phyloP scores from a whole-genome alignment of 2,329 filamentous ascomycete species.

The Ceratocystis diversiconidia region DNA sequence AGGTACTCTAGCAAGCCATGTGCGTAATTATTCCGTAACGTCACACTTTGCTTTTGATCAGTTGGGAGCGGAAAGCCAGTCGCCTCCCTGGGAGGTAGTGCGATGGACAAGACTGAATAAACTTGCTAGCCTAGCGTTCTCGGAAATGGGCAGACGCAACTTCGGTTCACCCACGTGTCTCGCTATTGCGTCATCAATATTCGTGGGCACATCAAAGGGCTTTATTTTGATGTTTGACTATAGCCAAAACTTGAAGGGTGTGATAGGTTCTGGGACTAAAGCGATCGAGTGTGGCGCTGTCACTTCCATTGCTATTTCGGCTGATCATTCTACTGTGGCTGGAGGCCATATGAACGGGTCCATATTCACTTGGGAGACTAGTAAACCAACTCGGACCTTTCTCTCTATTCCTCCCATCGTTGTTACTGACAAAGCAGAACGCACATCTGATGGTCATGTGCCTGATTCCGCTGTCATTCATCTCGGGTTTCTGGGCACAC shows the following conservation, averaged over 20 bases:
- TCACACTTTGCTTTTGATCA: constrained; percentile 52
- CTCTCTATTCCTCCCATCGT: constrained; percentile 71
- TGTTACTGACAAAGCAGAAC: constrained; percentile 38
- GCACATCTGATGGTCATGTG: constrained; percentile 63
- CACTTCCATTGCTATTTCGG: constrained; percentile 77
- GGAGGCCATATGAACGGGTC: constrained; percentile 78
- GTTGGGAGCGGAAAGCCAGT: constrained; percentile 53
- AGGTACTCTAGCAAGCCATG: constrained; percentile 51
- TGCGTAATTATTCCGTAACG: constrained; percentile 63
- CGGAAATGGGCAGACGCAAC: constrained; percentile 78
- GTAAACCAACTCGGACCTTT: constrained; percentile 70
- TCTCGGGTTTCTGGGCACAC: constrained; percentile 84
- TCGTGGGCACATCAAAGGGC: constrained; percentile 84
- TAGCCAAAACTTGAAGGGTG: constrained; percentile 84
- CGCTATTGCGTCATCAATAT: constrained; percentile 73
- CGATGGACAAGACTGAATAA: constrained; percentile 90
- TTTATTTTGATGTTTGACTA: constrained; percentile 95
- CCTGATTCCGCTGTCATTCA: constrained; percentile 67
- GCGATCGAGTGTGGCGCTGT: constrained; percentile 83
- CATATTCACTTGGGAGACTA: constrained; percentile 95
- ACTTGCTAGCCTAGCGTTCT: constrained; percentile 78
- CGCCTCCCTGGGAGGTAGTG: constrained; percentile 90
- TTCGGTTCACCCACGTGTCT: constrained; percentile 88
- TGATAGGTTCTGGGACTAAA: constrained; percentile 87
- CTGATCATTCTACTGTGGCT: constrained; percentile 83